Evolutionary conservation across 2,329 filamentous ascomycete species (phyloP).

Genomic region (Lasiodiplodia sp.): DNA sequence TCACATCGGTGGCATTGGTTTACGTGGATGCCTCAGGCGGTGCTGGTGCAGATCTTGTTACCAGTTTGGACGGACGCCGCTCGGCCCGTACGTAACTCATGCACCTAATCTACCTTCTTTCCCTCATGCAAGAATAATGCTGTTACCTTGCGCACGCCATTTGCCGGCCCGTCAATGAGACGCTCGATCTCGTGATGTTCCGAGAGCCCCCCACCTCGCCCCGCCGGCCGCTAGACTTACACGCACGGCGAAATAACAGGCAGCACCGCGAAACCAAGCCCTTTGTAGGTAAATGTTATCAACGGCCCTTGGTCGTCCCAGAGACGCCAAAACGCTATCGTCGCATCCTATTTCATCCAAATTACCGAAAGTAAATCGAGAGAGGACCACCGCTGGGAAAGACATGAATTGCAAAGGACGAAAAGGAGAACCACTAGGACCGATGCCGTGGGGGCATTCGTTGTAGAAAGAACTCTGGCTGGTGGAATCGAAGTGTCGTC

Average conservation of each 20-base stretch:
- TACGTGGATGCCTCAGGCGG: background rate
- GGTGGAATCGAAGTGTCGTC: slow-evolving; percentile 16
- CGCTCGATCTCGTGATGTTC: background rate
- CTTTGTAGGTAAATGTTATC: background rate
- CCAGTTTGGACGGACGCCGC: background rate
- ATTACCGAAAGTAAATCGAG: slow-evolving; percentile 13
- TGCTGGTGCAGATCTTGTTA: slow-evolving; percentile 16
- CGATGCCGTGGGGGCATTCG: background rate
- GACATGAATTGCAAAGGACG: background rate
- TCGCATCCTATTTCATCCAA: background rate
- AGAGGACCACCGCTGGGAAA: background rate
- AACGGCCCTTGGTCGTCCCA: background rate
- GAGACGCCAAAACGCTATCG: background rate
- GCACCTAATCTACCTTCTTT: background rate
- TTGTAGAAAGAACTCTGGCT: background rate
- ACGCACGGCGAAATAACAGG: too few relatives aligned
- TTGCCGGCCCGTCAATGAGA: background rate
- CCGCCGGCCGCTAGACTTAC: background rate
- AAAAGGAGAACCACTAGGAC: background rate
- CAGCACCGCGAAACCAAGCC: background rate
- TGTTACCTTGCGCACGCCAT: background rate
- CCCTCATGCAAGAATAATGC: background rate
- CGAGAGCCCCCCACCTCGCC: too few relatives aligned
- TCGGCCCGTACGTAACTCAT: slow-evolving; percentile 6
- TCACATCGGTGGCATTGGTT: background rate